phyloP scores from a whole-genome alignment of 2,329 filamentous ascomycete genomes.

The Hypoxylon sp. region DNA sequence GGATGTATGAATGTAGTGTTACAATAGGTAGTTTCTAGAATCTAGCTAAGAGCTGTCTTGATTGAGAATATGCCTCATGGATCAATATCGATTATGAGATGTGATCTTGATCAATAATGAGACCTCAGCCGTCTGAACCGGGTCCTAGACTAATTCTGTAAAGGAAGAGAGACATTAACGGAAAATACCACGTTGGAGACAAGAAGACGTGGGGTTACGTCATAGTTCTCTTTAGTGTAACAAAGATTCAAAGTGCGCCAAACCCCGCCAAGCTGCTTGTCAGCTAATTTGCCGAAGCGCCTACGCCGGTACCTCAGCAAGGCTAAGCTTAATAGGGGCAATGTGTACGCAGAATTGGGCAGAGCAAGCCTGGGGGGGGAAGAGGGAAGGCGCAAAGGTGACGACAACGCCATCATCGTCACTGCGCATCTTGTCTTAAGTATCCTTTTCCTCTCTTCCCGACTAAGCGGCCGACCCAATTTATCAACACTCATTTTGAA shows the following conservation, averaged over 20 bases:
- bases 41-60: background rate
- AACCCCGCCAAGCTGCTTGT: constrained; percentile 35
- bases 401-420: constrained; percentile 45
- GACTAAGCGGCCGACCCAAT: constrained; percentile 4
- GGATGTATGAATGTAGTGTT: background rate
- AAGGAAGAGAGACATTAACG: constrained; percentile 10
- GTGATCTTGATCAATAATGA: constrained; percentile 5
- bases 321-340: constrained; percentile 35
- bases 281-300: constrained; percentile 27
- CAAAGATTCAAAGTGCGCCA: constrained; percentile 29
- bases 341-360: constrained; percentile 26
- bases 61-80: background rate
- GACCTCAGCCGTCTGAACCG: background rate
- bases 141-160: background rate
- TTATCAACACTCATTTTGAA: constrained; percentile 11
- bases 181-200: background rate
- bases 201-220: constrained; percentile 21
- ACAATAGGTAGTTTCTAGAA: background rate
- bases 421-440: constrained; percentile 17
- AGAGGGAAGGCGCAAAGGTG: constrained; percentile 43
- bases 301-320: constrained; percentile 19
- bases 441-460: constrained; percentile 17
- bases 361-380: constrained; percentile 17
- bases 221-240: constrained; percentile 28
- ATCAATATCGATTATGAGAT: constrained; percentile 3